phyloP scores from a whole-genome alignment of 805 yeast genomes.

The Barnettozyma pratensis region DNA sequence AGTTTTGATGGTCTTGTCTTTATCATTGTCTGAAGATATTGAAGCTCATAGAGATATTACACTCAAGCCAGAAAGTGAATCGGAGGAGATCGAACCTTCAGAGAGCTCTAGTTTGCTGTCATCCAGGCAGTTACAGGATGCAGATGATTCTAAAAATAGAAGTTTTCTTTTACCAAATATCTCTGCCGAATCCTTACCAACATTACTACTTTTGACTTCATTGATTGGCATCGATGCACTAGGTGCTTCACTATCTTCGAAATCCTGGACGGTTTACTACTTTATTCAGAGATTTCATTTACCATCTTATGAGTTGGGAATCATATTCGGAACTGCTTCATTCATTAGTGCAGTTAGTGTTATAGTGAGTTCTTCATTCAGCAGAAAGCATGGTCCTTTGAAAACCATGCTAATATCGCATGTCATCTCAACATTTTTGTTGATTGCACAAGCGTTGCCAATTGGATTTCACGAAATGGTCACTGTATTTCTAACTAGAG shows the following conservation, averaged over 20 bases:
- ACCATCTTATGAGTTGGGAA: constrained; percentile 33
- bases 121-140: neutral
- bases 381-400: constrained; percentile 40
- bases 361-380: constrained; percentile 37
- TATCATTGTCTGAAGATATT: constrained; percentile 8
- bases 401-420: constrained; percentile 42
- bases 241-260: constrained; percentile 39
- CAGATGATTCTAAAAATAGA: neutral
- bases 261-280: constrained; percentile 43
- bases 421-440: constrained; percentile 36
- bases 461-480: constrained; percentile 28
- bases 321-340: constrained; percentile 35
- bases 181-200: constrained; percentile 17
- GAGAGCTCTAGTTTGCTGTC: constrained; percentile 1
- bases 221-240: constrained; percentile 39
- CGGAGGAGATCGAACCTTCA: neutral
- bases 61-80: neutral
- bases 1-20: constrained; percentile 2
- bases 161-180: constrained; percentile 13
- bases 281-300: constrained; percentile 33
- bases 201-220: constrained; percentile 31
- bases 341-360: constrained; percentile 35
- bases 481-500: constrained; percentile 28
- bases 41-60: constrained; percentile 13
- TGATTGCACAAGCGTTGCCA: constrained; percentile 36